phyloP scores from a whole-genome alignment of 495 filamentous ascomycete species.

The Penicillium macrosclerotiorum region DNA sequence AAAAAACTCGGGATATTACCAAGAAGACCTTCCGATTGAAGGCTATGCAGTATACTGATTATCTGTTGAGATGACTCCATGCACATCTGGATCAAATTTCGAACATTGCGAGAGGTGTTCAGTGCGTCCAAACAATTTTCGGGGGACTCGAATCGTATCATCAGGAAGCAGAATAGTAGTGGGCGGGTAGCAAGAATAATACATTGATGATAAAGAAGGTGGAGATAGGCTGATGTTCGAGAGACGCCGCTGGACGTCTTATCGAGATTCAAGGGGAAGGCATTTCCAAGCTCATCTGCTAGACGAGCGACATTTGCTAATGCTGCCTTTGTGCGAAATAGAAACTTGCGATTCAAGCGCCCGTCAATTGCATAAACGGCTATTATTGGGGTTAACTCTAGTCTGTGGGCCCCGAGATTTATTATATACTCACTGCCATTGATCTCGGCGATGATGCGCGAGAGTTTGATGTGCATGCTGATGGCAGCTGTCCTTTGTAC shows the following conservation, averaged over 20 bases:
- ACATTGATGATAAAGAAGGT: constrained; percentile 46
- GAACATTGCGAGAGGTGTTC: constrained; percentile 30
- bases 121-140: constrained; percentile 22
- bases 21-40: constrained; percentile 39
- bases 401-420: neutral
- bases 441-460: constrained; percentile 39
- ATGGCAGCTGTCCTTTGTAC: constrained; percentile 33
- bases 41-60: constrained; percentile 35
- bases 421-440: constrained; percentile 31
- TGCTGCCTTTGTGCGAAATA: constrained; percentile 38
- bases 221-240: constrained; percentile 40
- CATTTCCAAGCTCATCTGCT: constrained; percentile 33
- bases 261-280: constrained; percentile 34
- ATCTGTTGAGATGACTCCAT: constrained; percentile 42
- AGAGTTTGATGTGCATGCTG: constrained; percentile 42
- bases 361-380: constrained; percentile 46
- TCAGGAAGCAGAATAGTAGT: constrained; percentile 37
- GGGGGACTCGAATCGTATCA: constrained; percentile 33
- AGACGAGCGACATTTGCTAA: constrained; percentile 38
- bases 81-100: constrained; percentile 39
- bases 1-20: too few relatives aligned
- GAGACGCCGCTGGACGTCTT: constrained; percentile 35
- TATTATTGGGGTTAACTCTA: constrained; percentile 10
- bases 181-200: constrained; percentile 43
- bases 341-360: constrained; percentile 38